Evolutionary conservation across 352 stramenopile species (phyloP).

Genomic region (Pythium monospermum): DNA sequence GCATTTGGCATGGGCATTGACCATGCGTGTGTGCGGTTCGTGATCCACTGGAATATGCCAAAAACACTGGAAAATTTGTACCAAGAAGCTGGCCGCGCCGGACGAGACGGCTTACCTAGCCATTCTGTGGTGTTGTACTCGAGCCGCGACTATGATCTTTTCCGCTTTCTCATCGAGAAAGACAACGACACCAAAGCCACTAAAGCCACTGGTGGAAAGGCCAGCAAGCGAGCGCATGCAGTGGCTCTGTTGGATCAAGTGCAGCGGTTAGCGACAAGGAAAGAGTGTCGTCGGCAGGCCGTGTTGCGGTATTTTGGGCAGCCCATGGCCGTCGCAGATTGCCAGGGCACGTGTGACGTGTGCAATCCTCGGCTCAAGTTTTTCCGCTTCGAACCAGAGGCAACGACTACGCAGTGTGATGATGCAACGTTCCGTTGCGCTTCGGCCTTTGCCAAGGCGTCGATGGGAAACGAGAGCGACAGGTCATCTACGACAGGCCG

Average conservation of each 20-base stretch:
- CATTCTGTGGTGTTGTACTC: constrained; percentile 86
- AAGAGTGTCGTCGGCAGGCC: constrained; percentile 45
- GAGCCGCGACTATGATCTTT: constrained; percentile 39
- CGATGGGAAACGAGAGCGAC: constrained; percentile 14
- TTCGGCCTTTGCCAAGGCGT: constrained; percentile 1
- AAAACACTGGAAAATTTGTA: constrained; percentile 95
- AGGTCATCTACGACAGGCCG: constrained; percentile 7
- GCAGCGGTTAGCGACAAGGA: constrained; percentile 37
- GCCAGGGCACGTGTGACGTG: constrained; percentile 45
- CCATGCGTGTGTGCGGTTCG: constrained; percentile 86
- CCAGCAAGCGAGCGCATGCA: constrained; percentile 20
- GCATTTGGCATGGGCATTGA: constrained; percentile 93
- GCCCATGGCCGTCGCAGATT: constrained; percentile 37
- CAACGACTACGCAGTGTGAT: background rate
- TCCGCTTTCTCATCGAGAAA: constrained; percentile 45
- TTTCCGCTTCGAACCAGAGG: constrained; percentile 33
- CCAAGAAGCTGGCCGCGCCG: constrained; percentile 94
- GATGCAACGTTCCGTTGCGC: background rate
- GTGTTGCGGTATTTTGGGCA: constrained; percentile 58
- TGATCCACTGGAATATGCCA: constrained; percentile 86
- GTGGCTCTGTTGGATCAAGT: constrained; percentile 34
- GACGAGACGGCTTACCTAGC: constrained; percentile 87
- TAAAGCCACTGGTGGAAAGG: constrained; percentile 1
- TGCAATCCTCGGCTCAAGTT: constrained; percentile 49
- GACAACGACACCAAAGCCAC: constrained; percentile 2